Percentiles rank a stretch among this genome's conserved stretches.
These are phyloP conservation scores for Acacia melanoxylon DNA, from an alignment of 306 rosid genomes.

Conservation along the genomic window DNA sequence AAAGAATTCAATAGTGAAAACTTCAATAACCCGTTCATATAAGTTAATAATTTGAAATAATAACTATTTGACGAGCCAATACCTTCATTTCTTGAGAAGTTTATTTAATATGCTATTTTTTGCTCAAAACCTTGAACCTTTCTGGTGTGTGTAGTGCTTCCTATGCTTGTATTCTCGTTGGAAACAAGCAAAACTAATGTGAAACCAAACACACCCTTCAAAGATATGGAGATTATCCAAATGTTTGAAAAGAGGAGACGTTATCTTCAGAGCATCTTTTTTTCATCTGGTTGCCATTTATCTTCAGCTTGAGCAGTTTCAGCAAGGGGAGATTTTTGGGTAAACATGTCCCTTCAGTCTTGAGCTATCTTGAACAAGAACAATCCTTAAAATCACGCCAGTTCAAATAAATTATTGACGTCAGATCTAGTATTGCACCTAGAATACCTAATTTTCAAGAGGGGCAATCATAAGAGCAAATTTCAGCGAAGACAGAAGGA, in stretches of 20 bases:
- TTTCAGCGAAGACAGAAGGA: too few relatives aligned
- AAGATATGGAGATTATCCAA: background rate
- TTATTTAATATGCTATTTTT: background rate
- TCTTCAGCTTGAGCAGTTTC: background rate
- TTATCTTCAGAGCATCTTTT: background rate
- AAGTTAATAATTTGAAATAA: background rate
- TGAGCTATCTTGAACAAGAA: background rate
- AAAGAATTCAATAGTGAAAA: background rate
- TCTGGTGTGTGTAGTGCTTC: slow-evolving; percentile 3
- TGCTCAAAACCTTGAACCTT: background rate
- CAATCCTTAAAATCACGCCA: background rate
- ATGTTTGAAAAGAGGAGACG: background rate
- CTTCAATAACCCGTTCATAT: background rate
- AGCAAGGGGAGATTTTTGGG: background rate
- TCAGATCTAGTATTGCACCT: background rate
- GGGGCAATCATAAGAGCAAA: background rate
- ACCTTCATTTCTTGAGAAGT: background rate
- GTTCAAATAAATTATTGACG: background rate
- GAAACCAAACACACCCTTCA: background rate
- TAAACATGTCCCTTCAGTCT: background rate
- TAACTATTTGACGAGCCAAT: background rate
- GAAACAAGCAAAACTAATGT: background rate
- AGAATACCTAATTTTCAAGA: background rate
- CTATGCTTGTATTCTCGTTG: background rate
- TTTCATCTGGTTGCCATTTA: background rate